Percentiles rank a stretch among this genome's conserved stretches.
Evolutionary conservation across 1,139 yeast species (phyloP).

Genomic region (Kodamaea plutei): DNA sequence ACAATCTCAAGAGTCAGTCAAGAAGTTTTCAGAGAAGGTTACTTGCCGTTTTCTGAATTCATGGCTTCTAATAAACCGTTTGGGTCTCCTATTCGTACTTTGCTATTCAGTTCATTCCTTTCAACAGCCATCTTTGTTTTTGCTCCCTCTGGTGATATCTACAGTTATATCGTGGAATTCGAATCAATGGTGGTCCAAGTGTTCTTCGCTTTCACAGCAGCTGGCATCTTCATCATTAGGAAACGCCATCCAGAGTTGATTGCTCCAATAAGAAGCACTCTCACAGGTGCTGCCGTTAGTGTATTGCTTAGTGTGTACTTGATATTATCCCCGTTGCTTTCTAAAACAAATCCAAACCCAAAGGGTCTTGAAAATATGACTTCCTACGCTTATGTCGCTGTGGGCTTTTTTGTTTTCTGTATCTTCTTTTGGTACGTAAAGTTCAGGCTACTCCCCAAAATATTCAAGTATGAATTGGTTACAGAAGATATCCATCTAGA

Average conservation of each 20-base stretch:
- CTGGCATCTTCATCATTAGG: constrained; percentile 51
- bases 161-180: constrained; percentile 67
- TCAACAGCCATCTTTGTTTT: constrained; percentile 47
- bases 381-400: constrained; percentile 45
- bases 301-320: constrained; percentile 38
- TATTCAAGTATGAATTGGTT: constrained; percentile 39
- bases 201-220: constrained; percentile 44
- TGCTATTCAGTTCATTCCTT: constrained; percentile 32
- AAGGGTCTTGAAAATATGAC: constrained; percentile 45
- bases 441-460: constrained; percentile 43
- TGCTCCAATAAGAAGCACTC: constrained; percentile 49
- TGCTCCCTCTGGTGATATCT: constrained; percentile 77
- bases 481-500: constrained; percentile 35
- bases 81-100: constrained; percentile 53
- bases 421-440: constrained; percentile 46
- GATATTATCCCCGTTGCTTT: constrained; percentile 44
- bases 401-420: constrained; percentile 29
- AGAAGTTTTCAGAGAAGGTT: constrained; percentile 62
- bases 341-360: constrained; percentile 36
- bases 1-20: constrained; percentile 60
- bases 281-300: constrained; percentile 41
- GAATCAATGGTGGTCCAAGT: constrained; percentile 67
- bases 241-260: constrained; percentile 39
- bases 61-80: constrained; percentile 57
- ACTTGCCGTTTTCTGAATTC: constrained; percentile 46